Evolutionary conservation across 2,329 filamentous ascomycete species (phyloP).

Genomic region (Colletotrichum cereale): DNA sequence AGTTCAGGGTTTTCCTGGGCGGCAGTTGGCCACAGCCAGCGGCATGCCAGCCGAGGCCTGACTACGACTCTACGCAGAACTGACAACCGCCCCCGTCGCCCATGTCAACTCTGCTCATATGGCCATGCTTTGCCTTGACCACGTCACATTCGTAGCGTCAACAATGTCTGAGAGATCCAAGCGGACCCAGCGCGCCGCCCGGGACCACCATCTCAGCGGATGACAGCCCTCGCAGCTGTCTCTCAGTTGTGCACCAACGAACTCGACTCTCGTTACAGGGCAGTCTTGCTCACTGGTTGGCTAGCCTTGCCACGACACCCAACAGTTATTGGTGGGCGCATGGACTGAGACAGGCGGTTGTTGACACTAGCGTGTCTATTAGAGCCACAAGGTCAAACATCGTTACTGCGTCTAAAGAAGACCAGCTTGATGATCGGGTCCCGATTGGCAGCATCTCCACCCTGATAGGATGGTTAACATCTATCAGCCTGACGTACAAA

Average conservation of each 20-base stretch:
- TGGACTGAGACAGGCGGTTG: neutral
- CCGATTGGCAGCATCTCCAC: slow-evolving; percentile 25
- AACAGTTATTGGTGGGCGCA: neutral
- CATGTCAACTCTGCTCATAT: neutral
- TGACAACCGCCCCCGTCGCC: neutral
- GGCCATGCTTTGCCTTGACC: slow-evolving; percentile 20
- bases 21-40: neutral
- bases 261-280: neutral
- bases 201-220: slow-evolving; percentile 24
- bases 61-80: neutral
- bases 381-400: neutral
- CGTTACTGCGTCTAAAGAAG: neutral
- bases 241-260: neutral
- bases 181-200: slow-evolving; percentile 31
- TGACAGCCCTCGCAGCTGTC: slow-evolving; percentile 23
- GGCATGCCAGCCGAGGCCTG: neutral
- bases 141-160: slow-evolving; percentile 25
- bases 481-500: slow-evolving; percentile 31
- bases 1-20: neutral
- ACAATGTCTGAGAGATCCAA: slow-evolving; percentile 33
- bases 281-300: neutral
- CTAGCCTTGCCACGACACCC: neutral
- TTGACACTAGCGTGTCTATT: neutral
- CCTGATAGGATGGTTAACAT: slow-evolving; percentile 16
- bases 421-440: neutral